Percentiles rank a stretch among this genome's conserved stretches.
Evolutionary conservation across 2,329 filamentous ascomycete genomes (phyloP).

Genomic region (Xylariaceae sp.): DNA sequence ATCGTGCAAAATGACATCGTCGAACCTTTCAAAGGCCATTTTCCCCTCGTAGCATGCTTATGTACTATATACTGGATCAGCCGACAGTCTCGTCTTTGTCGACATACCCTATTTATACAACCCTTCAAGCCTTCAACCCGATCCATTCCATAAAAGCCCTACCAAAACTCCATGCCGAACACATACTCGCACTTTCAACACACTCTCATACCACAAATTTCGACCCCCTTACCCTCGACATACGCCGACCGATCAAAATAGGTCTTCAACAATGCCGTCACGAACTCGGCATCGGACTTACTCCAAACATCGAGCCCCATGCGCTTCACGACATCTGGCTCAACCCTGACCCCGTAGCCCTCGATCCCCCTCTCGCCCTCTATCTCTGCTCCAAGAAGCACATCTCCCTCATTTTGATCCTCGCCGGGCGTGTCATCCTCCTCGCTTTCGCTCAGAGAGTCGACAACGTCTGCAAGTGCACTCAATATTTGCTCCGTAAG

Average conservation of each 20-base stretch:
- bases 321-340: conserved; percentile 59
- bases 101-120: too few relatives aligned
- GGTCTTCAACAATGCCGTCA: conserved; percentile 55
- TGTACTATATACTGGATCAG: too few relatives aligned
- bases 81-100: too few relatives aligned
- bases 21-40: too few relatives aligned
- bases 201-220: conserved; percentile 70
- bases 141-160: too few relatives aligned
- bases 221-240: conserved; percentile 65
- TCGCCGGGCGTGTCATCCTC: conserved; percentile 4
- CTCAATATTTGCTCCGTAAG: conserved; percentile 64
- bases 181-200: conserved; percentile 42
- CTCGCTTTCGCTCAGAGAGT: conserved; percentile 25
- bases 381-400: conserved; percentile 31
- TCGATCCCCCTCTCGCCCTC: conserved; percentile 31
- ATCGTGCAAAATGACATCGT: too few relatives aligned
- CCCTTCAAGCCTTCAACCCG: too few relatives aligned
- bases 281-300: conserved; percentile 63
- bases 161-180: too few relatives aligned
- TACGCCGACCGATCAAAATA: conserved; percentile 64
- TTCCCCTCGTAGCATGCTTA: too few relatives aligned
- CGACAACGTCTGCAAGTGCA: conserved; percentile 59
- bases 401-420: conserved; percentile 40
- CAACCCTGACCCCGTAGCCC: conserved; percentile 47
- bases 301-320: conserved; percentile 82